Base-by-base conservation (phyloP, 225 moss, liverwort and hornwort genomes). In the Bryoerythrophyllum caledonicum region DNA sequence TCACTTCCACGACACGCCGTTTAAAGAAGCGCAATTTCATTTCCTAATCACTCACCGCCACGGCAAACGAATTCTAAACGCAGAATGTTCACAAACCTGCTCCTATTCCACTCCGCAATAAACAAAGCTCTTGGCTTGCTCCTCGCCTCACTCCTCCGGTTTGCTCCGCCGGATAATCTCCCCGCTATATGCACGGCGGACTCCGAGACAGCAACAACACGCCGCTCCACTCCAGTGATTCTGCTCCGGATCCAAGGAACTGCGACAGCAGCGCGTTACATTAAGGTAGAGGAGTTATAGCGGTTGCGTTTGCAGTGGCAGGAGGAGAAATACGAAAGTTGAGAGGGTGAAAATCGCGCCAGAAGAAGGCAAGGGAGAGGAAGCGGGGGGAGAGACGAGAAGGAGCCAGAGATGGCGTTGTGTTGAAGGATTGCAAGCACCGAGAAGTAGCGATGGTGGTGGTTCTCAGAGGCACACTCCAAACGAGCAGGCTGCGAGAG, bases 391-490 rank as follows among this genome's bases (percentile, higher is more conserved):
- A 60, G 43, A 68, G 10, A 14, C 48, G 23, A n/a, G 20, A 23
- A 19, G 54, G 54, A 23, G 21, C 21, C 67, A 54, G 59, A 37
- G 73, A 63, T 80, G 80, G 58, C 76, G 83, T 73, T 26, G 65
- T 65, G 54, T n/a, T 67, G 51, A n/a, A 69, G 74, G 73, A 84
- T 74, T 69, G 54, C 77, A 48, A 70, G 65, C 74, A 70, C 68
- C 70, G 80, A 38, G 80, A 80, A 77, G 76, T 62, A 69, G 76
- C 68, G 83, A 76, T 67, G 37, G 74, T 76, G 72, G 48, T 38
- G 38, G 1, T 8, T 38, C 10, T 65, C 70, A 76, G 76, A 73
- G 80, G 77, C 54, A 55, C 54, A 10, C 54, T 21, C 52, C 19
- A n/a, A 53, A n/a, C 19, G 52, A 53, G 52, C 80, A 30, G 65